Conservation (phyloP, 176 grass and related monocot genomes). For the Typha latifolia region DNA sequence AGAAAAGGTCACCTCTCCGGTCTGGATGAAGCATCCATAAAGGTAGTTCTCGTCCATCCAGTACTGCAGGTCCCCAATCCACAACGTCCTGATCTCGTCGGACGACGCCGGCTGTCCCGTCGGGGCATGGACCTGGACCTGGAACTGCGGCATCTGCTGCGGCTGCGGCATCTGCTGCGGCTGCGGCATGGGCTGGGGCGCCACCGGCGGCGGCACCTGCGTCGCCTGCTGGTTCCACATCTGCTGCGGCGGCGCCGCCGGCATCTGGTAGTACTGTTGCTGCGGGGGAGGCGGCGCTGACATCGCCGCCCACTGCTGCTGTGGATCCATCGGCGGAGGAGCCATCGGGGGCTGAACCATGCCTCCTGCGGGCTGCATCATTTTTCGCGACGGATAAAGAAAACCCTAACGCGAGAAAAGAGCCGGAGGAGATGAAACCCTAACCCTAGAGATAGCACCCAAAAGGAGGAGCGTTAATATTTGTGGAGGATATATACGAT, state of each 20-base stretch:
- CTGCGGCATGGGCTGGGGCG: conserved; percentile 1
- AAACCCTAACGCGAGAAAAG: not conserved
- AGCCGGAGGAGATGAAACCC: not conserved
- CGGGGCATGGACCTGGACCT: not conserved
- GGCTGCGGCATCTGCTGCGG: conserved; percentile 9
- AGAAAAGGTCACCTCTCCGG: conserved; percentile 1
- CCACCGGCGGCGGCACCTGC: not conserved
- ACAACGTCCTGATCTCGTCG: conserved; percentile 50
- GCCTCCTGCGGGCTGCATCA: conserved; percentile 20
- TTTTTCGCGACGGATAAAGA: not conserved
- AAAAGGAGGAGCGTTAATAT: too few relatives aligned
- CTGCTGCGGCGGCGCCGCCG: conserved; percentile 1
- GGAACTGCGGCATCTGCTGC: conserved; percentile 2
- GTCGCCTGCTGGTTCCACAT: conserved; percentile 25
- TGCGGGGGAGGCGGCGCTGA: conserved; percentile 3
- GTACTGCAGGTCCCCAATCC: conserved; percentile 65
- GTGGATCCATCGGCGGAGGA: not conserved
- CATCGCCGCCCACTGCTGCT: conserved; percentile 14
- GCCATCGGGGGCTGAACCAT: conserved; percentile 9
- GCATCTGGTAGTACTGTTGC: conserved; percentile 5
- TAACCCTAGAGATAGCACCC: not conserved
- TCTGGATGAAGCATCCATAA: conserved; percentile 34
- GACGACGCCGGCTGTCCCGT: not conserved
- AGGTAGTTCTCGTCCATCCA: conserved; percentile 78
- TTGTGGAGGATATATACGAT: too few relatives aligned